Base-by-base conservation (phyloP, 2,329 filamentous ascomycete genomes). In the Dothiorella sarmentorum region DNA sequence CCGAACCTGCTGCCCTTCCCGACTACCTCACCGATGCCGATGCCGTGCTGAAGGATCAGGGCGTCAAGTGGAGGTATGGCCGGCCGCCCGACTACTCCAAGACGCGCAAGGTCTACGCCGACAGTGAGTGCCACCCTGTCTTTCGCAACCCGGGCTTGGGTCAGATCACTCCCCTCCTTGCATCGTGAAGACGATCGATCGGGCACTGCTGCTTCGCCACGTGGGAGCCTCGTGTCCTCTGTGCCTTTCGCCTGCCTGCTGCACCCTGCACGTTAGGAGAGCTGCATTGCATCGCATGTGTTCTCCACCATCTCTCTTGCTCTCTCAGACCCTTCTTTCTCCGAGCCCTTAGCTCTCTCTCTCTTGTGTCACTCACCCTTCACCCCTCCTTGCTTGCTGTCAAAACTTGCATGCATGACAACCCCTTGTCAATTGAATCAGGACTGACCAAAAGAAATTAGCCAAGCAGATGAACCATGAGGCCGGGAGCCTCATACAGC, bases 31-130 rank as follows among this genome's bases (percentile, higher is more conserved):
- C 80, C 17, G 79, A 83, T 62, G 78, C 82, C 0, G 79, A 86
- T 67, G 83, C 83, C 22, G 81, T 85, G 44, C 74, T 85, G 52
- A 76, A 78, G 53, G 82, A 85, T 62, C 65, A 68, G 47, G 69
- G 78, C 10, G 81, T 80, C 10, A 75, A 77, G 57, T 88, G 85
- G 85, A 76, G 85, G 44, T 82, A 86, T 69, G 82, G 82, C 9
- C 71, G 72, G 56, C 77, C 82, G 38, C 85, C 85, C 1, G 84
- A 88, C 67, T 88, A 88, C 69, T 78, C 77, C 35, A 85, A 85
- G 67, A 88, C 85, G 2, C 76, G 85, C 35, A 78, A 80, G 59
- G 77, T 84, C 42, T 88, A 78, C 68, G 73, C 76, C 62, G 75
- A 85, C 65, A 83, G 85, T 87, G 69, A 71, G 80, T 70, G 42